These are phyloP conservation scores for Trichoderma sp. DNA, from an alignment of 2,329 filamentous ascomycete genomes.

Conservation along the genomic window DNA sequence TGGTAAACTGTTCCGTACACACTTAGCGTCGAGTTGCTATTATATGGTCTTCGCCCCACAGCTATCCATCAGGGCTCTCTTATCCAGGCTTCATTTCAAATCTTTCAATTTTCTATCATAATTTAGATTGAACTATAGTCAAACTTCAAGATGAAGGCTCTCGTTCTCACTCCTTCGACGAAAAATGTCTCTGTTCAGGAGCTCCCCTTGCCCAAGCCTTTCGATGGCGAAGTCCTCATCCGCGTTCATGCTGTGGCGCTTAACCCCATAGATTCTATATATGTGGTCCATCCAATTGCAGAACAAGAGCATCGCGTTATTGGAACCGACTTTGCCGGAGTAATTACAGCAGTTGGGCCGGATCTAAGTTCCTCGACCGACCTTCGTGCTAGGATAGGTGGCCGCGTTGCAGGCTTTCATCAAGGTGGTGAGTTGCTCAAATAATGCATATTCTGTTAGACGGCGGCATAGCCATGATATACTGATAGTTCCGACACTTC, in stretches of 20 bases:
- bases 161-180: constrained; percentile 26
- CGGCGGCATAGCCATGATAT: background rate
- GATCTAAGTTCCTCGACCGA: constrained; percentile 26
- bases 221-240: constrained; percentile 30
- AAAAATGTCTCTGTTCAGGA: constrained; percentile 26
- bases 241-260: constrained; percentile 33
- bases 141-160: constrained; percentile 32
- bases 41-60: background rate
- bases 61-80: background rate
- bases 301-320: constrained; percentile 35
- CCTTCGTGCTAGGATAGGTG: constrained; percentile 31
- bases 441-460: background rate
- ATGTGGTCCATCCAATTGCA: constrained; percentile 40
- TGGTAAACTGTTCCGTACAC: background rate
- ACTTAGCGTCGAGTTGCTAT: background rate
- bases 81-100: background rate
- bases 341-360: constrained; percentile 31
- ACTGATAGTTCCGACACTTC: background rate
- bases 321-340: constrained; percentile 46
- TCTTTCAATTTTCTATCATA: background rate
- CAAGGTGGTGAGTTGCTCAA: constrained; percentile 38
- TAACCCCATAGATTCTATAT: constrained; percentile 38
- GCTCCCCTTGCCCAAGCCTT: constrained; percentile 27
- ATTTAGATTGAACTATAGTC: background rate
- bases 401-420: constrained; percentile 44